Conservation (phyloP, 345 rosid species). For the Aquilaria yunnanensis region DNA sequence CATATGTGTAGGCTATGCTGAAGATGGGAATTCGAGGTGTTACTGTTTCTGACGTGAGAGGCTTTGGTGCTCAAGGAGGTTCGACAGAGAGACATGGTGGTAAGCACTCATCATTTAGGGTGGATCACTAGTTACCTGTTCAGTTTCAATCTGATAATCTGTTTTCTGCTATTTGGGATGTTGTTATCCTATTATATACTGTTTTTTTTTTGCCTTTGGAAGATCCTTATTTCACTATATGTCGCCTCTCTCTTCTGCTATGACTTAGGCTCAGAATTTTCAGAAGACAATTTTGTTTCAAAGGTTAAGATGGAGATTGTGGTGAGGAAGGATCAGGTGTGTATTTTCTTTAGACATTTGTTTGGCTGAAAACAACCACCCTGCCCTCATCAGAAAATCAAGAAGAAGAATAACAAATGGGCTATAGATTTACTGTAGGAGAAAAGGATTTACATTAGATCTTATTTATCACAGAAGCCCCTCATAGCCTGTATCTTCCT, state of each 20-base stretch:
- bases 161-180: not conserved
- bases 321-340: conserved; percentile 76
- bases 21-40: conserved; percentile 86
- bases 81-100: conserved; percentile 83
- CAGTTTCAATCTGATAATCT: not conserved
- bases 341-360: not conserved
- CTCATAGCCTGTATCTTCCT: not conserved
- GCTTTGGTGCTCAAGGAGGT: conserved; percentile 90
- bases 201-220: not conserved
- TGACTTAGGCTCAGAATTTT: conserved; percentile 76
- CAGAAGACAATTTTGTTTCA: conserved; percentile 77
- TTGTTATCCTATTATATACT: not conserved
- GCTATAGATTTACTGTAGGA: not conserved
- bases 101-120: conserved; percentile 24
- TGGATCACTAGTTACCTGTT: not conserved
- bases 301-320: conserved; percentile 93
- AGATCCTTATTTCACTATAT: not conserved
- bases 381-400: no score
- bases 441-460: not conserved
- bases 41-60: conserved; percentile 83
- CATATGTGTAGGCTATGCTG: conserved; percentile 47
- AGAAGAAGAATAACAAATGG: no score
- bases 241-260: conserved; percentile 9
- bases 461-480: not conserved
- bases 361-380: not conserved